Percentiles rank a stretch among this genome's conserved stretches.
Evolutionary conservation across 2,329 filamentous ascomycete genomes (phyloP).

Genomic region (Apiospora marii): DNA sequence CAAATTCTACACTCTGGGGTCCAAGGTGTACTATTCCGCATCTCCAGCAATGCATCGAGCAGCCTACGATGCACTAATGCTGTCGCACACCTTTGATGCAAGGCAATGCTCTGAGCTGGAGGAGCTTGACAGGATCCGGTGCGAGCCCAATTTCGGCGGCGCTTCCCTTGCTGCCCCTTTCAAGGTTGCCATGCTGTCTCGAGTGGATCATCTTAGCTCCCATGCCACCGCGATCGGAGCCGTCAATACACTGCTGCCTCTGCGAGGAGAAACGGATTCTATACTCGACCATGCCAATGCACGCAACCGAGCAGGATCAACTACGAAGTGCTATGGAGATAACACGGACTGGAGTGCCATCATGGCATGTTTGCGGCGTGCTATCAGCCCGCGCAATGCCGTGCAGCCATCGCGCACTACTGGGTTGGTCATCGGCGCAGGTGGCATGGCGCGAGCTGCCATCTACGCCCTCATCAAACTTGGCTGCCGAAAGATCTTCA

Average conservation of each 20-base stretch:
- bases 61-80: slow-evolving; percentile 70
- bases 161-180: slow-evolving; percentile 73
- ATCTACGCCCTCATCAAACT: slow-evolving; percentile 78
- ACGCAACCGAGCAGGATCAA: slow-evolving; percentile 66
- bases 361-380: slow-evolving; percentile 66
- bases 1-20: slow-evolving; percentile 73
- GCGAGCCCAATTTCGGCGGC: slow-evolving; percentile 70
- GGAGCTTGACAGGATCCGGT: slow-evolving; percentile 65
- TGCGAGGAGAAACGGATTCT: slow-evolving; percentile 59
- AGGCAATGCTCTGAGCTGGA: slow-evolving; percentile 67
- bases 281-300: slow-evolving; percentile 65
- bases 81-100: slow-evolving; percentile 71
- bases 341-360: slow-evolving; percentile 77
- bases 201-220: slow-evolving; percentile 70
- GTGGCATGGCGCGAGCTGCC: slow-evolving; percentile 77
- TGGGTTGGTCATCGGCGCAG: slow-evolving; percentile 66
- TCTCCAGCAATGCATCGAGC: slow-evolving; percentile 78
- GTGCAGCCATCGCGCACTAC: slow-evolving; percentile 61
- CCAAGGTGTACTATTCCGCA: slow-evolving; percentile 72
- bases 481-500: slow-evolving; percentile 75
- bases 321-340: slow-evolving; percentile 72
- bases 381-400: slow-evolving; percentile 72
- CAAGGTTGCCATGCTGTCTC: slow-evolving; percentile 72
- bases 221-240: slow-evolving; percentile 77
- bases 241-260: slow-evolving; percentile 74